phyloP scores from a whole-genome alignment of 495 filamentous ascomycete genomes.

The Daldinia loculata region DNA sequence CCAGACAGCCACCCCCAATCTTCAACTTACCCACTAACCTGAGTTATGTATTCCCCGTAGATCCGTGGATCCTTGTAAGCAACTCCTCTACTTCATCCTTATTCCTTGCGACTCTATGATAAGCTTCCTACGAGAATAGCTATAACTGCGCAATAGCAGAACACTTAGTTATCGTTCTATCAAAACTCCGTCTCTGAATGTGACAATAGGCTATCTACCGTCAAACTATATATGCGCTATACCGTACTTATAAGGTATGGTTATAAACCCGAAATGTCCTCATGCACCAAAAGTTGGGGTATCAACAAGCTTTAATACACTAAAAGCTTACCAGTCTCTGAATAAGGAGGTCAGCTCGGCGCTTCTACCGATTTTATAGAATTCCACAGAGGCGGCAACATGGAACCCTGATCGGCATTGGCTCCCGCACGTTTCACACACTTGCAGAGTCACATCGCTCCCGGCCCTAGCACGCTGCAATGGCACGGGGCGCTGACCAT shows the following conservation, averaged over 20 bases:
- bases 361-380: background rate
- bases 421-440: constrained; percentile 17
- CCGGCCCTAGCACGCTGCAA: constrained; percentile 20
- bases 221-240: too few species aligned
- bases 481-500: constrained; percentile 23
- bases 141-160: too few species aligned
- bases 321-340: background rate
- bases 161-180: too few species aligned
- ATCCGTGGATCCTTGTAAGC: background rate
- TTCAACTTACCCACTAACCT: background rate
- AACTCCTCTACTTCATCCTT: background rate
- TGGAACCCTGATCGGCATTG: constrained; percentile 23
- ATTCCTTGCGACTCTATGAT: background rate
- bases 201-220: too few species aligned
- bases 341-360: background rate
- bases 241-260: too few species aligned
- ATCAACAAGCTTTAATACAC: background rate
- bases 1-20: background rate
- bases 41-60: background rate
- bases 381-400: background rate
- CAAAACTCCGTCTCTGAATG: too few species aligned
- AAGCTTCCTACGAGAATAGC: background rate
- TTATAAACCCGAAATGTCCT: background rate
- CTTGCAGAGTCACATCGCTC: constrained; percentile 23
- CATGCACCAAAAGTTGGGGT: background rate